Conservation (phyloP, 2,329 filamentous ascomycete species). For the Ampelomyces quisqualis region DNA sequence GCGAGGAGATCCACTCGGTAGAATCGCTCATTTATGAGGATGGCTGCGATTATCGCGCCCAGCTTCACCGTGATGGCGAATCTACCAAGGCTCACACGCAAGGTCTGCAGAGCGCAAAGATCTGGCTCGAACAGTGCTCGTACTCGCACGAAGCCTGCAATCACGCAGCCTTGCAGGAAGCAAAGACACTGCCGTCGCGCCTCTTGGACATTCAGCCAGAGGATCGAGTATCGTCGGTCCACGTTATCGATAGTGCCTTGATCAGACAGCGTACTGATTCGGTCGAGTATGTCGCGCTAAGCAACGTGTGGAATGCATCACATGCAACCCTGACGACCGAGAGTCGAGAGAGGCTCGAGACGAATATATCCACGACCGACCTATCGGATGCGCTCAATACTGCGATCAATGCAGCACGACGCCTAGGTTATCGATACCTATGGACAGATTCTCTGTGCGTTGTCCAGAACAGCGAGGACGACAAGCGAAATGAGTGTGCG, state of each 20-base stretch:
- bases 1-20: slow-evolving; percentile 31
- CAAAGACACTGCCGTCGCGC: slow-evolving; percentile 31
- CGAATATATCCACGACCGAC: slow-evolving; percentile 14
- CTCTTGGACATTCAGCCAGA: slow-evolving; percentile 32
- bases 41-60: slow-evolving; percentile 16
- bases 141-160: slow-evolving; percentile 31
- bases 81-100: slow-evolving; percentile 3
- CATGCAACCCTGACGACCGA: slow-evolving; percentile 24
- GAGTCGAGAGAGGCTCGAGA: slow-evolving; percentile 15
- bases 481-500: slow-evolving; percentile 34
- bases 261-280: slow-evolving; percentile 9
- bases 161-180: slow-evolving; percentile 4
- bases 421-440: slow-evolving; percentile 35
- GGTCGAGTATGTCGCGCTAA: slow-evolving; percentile 33
- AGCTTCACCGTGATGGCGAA: slow-evolving; percentile 5
- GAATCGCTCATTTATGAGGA: slow-evolving; percentile 27
- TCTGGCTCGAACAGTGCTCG: slow-evolving; percentile 35
- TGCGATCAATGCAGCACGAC: slow-evolving; percentile 29
- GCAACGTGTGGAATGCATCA: slow-evolving; percentile 28
- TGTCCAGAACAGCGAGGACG: slow-evolving; percentile 35
- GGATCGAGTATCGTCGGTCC: slow-evolving; percentile 15
- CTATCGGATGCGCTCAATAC: slow-evolving; percentile 28
- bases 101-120: slow-evolving; percentile 20
- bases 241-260: slow-evolving; percentile 25
- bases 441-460: slow-evolving; percentile 41